Percentiles rank a stretch among this genome's conserved stretches.
Conservation (phyloP, 169 alveolate genomes). For the Cryptosporidium andersoni region DNA sequence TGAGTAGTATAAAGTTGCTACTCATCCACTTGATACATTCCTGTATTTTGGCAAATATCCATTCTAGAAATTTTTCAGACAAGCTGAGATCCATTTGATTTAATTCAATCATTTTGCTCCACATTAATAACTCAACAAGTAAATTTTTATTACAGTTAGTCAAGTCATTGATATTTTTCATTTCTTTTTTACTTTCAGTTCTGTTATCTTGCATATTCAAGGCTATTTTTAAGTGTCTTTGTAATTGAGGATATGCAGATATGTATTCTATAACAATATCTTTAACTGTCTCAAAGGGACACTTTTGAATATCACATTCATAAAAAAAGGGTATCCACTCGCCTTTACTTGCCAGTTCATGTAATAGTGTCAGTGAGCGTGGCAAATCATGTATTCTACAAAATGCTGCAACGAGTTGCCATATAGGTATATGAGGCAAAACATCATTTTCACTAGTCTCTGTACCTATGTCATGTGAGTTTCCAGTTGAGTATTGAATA, state of each 20-base stretch:
- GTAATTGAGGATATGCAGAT: slow-evolving; percentile 76
- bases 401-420: slow-evolving; percentile 81
- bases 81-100: background rate
- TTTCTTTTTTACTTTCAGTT: background rate
- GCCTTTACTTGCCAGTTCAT: slow-evolving; percentile 84
- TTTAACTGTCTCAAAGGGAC: slow-evolving; percentile 81
- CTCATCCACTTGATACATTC: too few relatives aligned
- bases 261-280: slow-evolving; percentile 83
- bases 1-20: too few relatives aligned
- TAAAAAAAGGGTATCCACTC: slow-evolving; percentile 85
- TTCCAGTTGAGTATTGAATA: background rate
- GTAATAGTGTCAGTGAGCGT: slow-evolving; percentile 82
- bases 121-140: slow-evolving; percentile 5
- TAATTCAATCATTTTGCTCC: slow-evolving; percentile 17
- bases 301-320: slow-evolving; percentile 83
- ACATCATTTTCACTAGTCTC: slow-evolving; percentile 2
- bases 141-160: slow-evolving; percentile 37
- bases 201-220: slow-evolving; percentile 18
- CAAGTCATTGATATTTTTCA: background rate
- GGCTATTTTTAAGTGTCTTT: slow-evolving; percentile 67
- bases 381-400: slow-evolving; percentile 80
- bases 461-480: slow-evolving; percentile 42
- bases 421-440: slow-evolving; percentile 73
- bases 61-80: too few relatives aligned
- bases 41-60: too few relatives aligned